Base-by-base conservation (phyloP, 441 rosid species). In the Cnidoscolus chayamansa region DNA sequence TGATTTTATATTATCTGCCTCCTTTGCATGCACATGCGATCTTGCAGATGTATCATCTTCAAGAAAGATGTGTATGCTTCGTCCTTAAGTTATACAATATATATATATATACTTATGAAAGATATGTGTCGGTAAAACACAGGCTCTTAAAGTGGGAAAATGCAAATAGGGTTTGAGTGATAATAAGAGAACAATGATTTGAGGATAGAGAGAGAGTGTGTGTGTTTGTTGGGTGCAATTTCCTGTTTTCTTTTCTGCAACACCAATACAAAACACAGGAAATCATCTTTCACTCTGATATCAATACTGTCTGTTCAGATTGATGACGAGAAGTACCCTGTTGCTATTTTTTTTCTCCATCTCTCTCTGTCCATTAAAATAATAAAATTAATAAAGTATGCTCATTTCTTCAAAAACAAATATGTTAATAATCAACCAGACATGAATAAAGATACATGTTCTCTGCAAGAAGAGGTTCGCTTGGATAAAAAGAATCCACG, bases 401-500 rank as follows among this genome's bases (percentile, higher is more conserved):
- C 45, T 40, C 45, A 3, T 40, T 40, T 40, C 0, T 40, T 3
- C 6, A 40, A 5, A 40, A 5, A 40, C 0, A 40, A 40, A 40
- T 3, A 0, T 3, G 6, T 7, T 40, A 3, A 3, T 40, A 40
- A 78, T 47, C 32, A 54, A 68, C 50, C 73, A 53, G 82, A 70
- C 72, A 81, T 40, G 82, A 77, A 75, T 66, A 80, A 79, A 82
- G 83, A 58, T 80, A 74, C 82, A 83, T 63, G 78, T 80, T 82
- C 78, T 78, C 70, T 77, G 85, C 79, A 83, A 74, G 72, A 74
- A 84, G 82, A 72, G 85, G 82, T 70, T 73, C 51, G 78, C 76
- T 77, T 63, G 79, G 87, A 84, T 84, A 80, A 72, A 86, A 80
- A 74, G 86, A 82, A 76, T 72, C 82, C 71, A 76, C 47, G 63